phyloP scores from a whole-genome alignment of 768 basidiomycete genomes.

The Tricholoma matsutake region DNA sequence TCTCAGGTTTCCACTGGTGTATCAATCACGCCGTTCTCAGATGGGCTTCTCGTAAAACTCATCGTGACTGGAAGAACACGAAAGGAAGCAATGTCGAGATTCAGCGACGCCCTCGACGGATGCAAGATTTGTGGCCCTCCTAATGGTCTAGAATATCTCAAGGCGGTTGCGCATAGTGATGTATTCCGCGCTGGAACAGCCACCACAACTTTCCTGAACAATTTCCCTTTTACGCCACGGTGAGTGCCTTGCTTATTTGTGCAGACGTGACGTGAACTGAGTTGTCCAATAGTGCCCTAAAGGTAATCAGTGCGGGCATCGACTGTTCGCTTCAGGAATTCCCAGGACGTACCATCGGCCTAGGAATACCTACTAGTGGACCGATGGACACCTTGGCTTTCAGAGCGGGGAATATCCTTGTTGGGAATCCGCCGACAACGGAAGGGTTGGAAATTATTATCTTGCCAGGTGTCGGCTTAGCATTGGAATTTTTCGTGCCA shows the following conservation, averaged over 20 bases:
- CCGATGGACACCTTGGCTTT: conserved; percentile 63
- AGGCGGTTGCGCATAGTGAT: conserved; percentile 37
- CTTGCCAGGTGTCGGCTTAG: conserved; percentile 40
- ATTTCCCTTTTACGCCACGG: conserved; percentile 41
- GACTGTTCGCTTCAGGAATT: conserved; percentile 59
- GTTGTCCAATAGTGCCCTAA: conserved; percentile 39
- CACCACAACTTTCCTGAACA: conserved; percentile 48
- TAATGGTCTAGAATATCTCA: conserved; percentile 55
- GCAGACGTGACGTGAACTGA: neutral
- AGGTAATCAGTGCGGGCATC: conserved; percentile 52
- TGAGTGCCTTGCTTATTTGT: conserved; percentile 16
- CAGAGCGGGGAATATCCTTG: conserved; percentile 54
- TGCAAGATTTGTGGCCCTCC: conserved; percentile 54
- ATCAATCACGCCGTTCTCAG: conserved; percentile 49
- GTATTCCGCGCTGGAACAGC: conserved; percentile 40
- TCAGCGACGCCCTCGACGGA: conserved; percentile 35
- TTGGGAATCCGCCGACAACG: conserved; percentile 44
- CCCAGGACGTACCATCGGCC: conserved; percentile 47
- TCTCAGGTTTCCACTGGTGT: conserved; percentile 48
- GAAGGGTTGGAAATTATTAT: conserved; percentile 58
- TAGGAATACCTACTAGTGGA: conserved; percentile 61
- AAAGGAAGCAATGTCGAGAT: conserved; percentile 41
- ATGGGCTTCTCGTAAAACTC: conserved; percentile 59
- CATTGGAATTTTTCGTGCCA: conserved; percentile 46
- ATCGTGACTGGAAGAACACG: conserved; percentile 49